Evolutionary conservation across 305 asterid species (phyloP).

Genomic region (Fraxinus sp.): DNA sequence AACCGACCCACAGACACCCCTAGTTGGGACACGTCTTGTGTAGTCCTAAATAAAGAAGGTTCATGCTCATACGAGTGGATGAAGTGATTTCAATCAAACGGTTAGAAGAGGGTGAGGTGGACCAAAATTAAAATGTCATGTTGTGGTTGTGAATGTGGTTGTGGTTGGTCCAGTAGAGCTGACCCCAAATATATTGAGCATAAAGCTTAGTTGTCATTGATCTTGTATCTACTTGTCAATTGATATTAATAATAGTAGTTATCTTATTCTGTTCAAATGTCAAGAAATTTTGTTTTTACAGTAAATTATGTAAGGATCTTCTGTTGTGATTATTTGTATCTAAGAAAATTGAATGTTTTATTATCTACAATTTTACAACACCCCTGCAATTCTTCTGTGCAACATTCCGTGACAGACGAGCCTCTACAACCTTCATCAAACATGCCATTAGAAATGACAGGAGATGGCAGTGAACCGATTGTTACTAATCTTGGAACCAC

Average conservation of each 20-base stretch:
- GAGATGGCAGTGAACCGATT: background rate
- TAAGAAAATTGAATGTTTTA: background rate
- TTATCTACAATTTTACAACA: background rate
- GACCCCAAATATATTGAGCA: background rate
- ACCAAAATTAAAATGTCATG: background rate
- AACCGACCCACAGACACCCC: no score
- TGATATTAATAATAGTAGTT: background rate
- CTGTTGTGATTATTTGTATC: background rate
- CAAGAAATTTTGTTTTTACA: background rate
- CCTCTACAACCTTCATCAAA: constrained; percentile 10
- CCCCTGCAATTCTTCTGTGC: constrained; percentile 12
- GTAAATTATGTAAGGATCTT: background rate
- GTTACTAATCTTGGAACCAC: constrained; percentile 15
- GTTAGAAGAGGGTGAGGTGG: background rate
- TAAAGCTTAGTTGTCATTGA: background rate
- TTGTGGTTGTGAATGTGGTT: background rate
- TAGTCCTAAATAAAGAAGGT: background rate
- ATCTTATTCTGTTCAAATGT: background rate
- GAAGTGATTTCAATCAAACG: background rate
- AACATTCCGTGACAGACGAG: constrained; percentile 13
- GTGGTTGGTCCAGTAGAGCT: background rate
- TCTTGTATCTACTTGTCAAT: background rate
- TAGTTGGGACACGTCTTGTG: background rate
- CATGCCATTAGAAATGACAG: background rate
- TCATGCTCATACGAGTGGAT: background rate